Base-by-base conservation (phyloP, 1,139 yeast genomes). In the Zygosaccharomyces pseudobailii region DNA sequence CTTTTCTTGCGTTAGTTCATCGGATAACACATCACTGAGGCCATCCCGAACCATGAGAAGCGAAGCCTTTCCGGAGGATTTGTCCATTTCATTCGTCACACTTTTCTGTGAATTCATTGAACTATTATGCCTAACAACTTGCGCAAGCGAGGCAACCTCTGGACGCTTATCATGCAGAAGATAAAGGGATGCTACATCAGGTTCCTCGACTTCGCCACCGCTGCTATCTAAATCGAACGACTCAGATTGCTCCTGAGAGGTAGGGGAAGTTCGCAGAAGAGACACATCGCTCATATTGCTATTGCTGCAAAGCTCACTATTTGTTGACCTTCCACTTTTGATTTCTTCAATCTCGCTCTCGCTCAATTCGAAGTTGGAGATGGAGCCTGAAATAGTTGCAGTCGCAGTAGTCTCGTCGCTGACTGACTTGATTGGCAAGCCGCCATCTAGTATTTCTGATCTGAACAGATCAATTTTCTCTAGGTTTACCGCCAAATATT, bases 321-420 rank as follows among this genome's bases (percentile, higher is more conserved):
- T 37, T 30, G 45, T 42, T 30, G 52, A 41, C 23, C 48, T 54
- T 30, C 33, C 33, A 27, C 41, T 31, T 52, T 40, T 21, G 22
- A 19, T 48, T 4, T 54, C 60, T 20, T 56, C 58, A 5, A 38
- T 22, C 6, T 57, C 63, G 36, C 47, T 48, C 19, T 61, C 67
- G 46, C 67, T 62, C 32, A 63, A 48, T 38, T 59, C 62, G 42
- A 63, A 63, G 43, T 63, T 63, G 5, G 68, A 63, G 23, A 58
- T 44, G 4, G 66, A 61, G 10, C 62, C 67, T 5, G 62, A 56
- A 8, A 56, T 44, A 2, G 57, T 47, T 2, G 63, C 52, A 3
- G 57, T 55, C 22, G 51, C 53, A 1, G 63, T 38, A 2, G 59
- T 55, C 7, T 45, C 50, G 42, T 56, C 54, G 43, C 62, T 59